A percentile compares a stretch with the other conserved stretches of the same genome.
phyloP scores from a whole-genome alignment of 352 stramenopile species.

The Phytopythium kandeliae region DNA sequence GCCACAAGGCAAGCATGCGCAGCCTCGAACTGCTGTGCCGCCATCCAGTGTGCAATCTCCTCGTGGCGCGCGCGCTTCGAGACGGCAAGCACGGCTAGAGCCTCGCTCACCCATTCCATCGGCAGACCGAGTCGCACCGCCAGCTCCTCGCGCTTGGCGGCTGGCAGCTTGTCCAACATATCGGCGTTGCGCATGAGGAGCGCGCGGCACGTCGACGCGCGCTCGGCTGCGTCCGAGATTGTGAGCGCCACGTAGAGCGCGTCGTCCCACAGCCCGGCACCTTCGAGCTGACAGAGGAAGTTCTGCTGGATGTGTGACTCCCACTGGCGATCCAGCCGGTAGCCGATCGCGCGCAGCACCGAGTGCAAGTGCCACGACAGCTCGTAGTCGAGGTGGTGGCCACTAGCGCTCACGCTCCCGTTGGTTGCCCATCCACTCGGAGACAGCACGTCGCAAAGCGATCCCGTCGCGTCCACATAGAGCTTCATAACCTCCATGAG shows the following conservation, averaged over 20 bases:
- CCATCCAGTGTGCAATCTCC: constrained; percentile 75
- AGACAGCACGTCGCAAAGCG: constrained; percentile 53
- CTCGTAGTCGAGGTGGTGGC: constrained; percentile 65
- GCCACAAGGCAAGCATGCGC: constrained; percentile 56
- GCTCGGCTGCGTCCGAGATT: constrained; percentile 51
- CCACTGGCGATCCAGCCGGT: constrained; percentile 68
- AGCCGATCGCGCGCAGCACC: constrained; percentile 63
- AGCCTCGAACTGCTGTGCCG: constrained; percentile 46
- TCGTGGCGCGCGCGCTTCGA: constrained; percentile 43
- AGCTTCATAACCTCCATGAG: constrained; percentile 72
- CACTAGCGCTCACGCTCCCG: constrained; percentile 5
- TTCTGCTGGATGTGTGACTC: constrained; percentile 77
- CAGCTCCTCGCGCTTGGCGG: constrained; percentile 39
- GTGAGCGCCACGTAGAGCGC: constrained; percentile 79
- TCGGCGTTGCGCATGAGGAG: constrained; percentile 68
- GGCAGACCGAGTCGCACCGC: constrained; percentile 43
- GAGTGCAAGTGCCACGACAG: constrained; percentile 73
- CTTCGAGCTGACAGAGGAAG: constrained; percentile 76
- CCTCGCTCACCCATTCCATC: constrained; percentile 63
- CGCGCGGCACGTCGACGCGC: constrained; percentile 44
- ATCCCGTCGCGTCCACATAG: constrained; percentile 43
- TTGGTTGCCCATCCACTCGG: constrained; percentile 41
- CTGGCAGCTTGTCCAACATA: constrained; percentile 27
- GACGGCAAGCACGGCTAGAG: constrained; percentile 48
- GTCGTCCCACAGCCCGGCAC: constrained; percentile 55